A percentile compares a stretch with the other conserved stretches of the same genome.
Evolutionary conservation across 805 yeast species (phyloP).

Genomic region (Candida berthetii): DNA sequence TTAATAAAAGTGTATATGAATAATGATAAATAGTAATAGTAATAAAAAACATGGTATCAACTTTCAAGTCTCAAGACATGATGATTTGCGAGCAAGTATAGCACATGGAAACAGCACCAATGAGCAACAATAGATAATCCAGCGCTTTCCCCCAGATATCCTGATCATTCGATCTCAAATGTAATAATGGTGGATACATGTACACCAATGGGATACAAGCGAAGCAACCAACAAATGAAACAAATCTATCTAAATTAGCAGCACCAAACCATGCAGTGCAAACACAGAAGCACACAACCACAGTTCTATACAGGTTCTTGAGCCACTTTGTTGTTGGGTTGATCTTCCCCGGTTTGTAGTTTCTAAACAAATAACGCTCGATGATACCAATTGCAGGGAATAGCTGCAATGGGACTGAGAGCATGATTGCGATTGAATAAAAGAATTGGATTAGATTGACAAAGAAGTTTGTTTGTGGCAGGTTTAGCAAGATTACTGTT

Average conservation of each 20-base stretch:
- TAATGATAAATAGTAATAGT: no score
- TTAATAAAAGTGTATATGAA: no score
- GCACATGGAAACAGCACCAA: conserved; percentile 58
- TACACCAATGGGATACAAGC: conserved; percentile 84
- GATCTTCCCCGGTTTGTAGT: conserved; percentile 47
- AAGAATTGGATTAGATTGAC: conserved; percentile 64
- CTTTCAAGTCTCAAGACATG: conserved; percentile 16
- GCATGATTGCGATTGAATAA: conserved; percentile 66
- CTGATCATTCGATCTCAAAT: conserved; percentile 44
- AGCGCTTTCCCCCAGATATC: conserved; percentile 29
- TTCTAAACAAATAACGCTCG: conserved; percentile 55
- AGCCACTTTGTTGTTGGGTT: conserved; percentile 53
- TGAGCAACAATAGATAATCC: conserved; percentile 41
- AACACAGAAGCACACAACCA: conserved; percentile 48
- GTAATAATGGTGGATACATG: conserved; percentile 80
- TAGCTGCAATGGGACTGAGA: conserved; percentile 76
- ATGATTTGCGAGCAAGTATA: conserved; percentile 64
- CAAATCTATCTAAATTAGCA: conserved; percentile 63
- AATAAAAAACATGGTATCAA: no score
- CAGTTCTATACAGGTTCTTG: conserved; percentile 52
- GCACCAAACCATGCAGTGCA: conserved; percentile 63
- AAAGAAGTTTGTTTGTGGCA: conserved; percentile 60
- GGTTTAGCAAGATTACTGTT: conserved; percentile 65
- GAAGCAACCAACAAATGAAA: conserved; percentile 76
- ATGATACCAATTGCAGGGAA: conserved; percentile 75